These are phyloP conservation scores for Diaporthe destruens DNA, from an alignment of 2,329 filamentous ascomycete species.

Conservation along the genomic window DNA sequence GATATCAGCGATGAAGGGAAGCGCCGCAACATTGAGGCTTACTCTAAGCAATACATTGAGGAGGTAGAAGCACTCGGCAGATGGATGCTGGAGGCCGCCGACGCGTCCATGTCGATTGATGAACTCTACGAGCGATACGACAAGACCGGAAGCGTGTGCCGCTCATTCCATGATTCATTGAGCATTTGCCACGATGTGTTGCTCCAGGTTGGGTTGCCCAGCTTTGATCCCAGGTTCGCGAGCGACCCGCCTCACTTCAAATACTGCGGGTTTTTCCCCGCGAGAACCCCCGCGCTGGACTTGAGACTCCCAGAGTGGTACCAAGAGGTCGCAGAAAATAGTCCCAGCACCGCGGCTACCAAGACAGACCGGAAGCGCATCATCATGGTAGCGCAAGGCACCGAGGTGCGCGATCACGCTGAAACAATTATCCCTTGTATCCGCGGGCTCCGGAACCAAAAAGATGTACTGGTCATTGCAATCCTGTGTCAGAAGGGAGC, in stretches of 20 bases:
- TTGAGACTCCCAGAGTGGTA: conserved; percentile 59
- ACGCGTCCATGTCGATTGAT: background rate
- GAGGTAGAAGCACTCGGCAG: background rate
- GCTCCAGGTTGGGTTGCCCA: conserved; percentile 15
- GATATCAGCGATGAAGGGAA: conserved; percentile 14
- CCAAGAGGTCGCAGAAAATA: conserved; percentile 55
- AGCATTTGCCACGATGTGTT: conserved; percentile 8
- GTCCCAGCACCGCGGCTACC: conserved; percentile 22
- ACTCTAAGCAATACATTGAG: background rate
- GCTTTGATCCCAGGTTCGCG: background rate
- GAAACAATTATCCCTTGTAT: conserved; percentile 61
- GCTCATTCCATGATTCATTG: background rate
- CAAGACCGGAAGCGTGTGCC: background rate
- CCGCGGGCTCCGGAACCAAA: conserved; percentile 54
- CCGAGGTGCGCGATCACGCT: conserved; percentile 54
- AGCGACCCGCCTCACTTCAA: conserved; percentile 9
- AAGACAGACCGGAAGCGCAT: conserved; percentile 51
- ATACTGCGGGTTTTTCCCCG: conserved; percentile 43
- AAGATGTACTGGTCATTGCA: conserved; percentile 56
- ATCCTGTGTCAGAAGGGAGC: conserved; percentile 49
- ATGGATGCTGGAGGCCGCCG: background rate
- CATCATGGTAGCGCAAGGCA: conserved; percentile 63
- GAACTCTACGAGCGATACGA: background rate
- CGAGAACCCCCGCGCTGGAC: conserved; percentile 45
- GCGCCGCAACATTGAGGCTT: background rate